Evolutionary conservation across 441 rosid species (phyloP).

Genomic region (Syzygium syzygioides): DNA sequence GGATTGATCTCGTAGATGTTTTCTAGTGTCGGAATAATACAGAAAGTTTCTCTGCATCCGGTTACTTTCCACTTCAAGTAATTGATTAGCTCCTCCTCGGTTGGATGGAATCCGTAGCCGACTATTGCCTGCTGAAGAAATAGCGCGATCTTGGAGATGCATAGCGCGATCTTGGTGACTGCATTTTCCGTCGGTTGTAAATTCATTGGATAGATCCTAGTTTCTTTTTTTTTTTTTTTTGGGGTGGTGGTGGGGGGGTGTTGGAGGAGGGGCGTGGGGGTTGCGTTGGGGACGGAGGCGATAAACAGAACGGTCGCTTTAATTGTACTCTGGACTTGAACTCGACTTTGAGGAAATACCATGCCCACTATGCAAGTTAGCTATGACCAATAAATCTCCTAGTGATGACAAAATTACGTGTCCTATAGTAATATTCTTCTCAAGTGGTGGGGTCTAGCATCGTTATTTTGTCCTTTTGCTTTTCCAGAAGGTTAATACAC

Average conservation of each 20-base stretch:
- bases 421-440: not conserved
- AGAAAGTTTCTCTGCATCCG: not conserved
- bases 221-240: not conserved
- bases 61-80: not conserved
- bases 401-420: not conserved
- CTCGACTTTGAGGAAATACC: not conserved
- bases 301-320: not conserved
- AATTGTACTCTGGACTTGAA: not conserved
- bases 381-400: not conserved
- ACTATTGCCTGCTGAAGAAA: not conserved
- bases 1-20: not conserved
- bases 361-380: not conserved
- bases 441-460: accelerated
- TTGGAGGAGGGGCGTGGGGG: too few species aligned
- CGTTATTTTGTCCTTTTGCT: not conserved
- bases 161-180: not conserved
- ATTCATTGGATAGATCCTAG: not conserved
- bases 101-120: constrained; percentile 2
- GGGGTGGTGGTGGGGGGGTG: too few species aligned
- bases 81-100: not conserved
- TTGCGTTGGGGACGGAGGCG: not conserved
- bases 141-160: not conserved
- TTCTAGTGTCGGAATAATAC: not conserved
- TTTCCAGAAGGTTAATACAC: not conserved
- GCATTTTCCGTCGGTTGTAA: not conserved